Evolutionary conservation across 2,329 filamentous ascomycete genomes (phyloP), one percentile per base, ranked within the genome.

Genomic region (Pyrenophora graminea): DNA sequence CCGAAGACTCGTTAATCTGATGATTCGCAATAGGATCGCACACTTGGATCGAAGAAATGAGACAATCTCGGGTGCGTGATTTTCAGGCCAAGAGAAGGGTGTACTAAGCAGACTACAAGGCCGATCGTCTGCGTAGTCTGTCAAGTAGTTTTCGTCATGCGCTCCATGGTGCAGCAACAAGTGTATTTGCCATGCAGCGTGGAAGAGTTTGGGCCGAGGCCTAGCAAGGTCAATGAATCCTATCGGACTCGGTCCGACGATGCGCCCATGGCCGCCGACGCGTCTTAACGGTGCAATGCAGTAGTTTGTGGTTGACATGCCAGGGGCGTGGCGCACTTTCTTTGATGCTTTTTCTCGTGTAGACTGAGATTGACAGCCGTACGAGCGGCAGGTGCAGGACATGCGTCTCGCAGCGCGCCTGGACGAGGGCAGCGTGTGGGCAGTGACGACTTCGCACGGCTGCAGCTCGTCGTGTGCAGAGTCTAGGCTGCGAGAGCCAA

Each of bases 391-490:
- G 10, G 27, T 13, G 27, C 37, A 45, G 34, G 3, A 37, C 37
- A 45, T 37, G 46, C 55, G 48, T 45, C 27, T 19, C 21, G 49
- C 39, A 27, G 32, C 43, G 41, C 27, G 43, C 51, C 33, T 43
- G 32, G 30, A 46, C 48, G 39, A 45, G 41, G 43, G 51, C 31
- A 32, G 40, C 47, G 55, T 37, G 48, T 38, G 38, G 21, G 32
- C 21, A 21, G 44, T 48, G 25, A 47, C 23, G 31, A 33, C 45
- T 44, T 43, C 43, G 56, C 56, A 48, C 57, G 48, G 49, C 34
- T 44, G 39, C 53, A 53, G 40, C 19, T 48, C 33, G 37, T 30
- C 41, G 45, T 36, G 47, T 51, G 54, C 61, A 61, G 45, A 55
- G 51, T 45, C 45, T 41, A 53, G 48, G 45, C 34, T 45, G 41